Evolutionary conservation across 2,329 filamentous ascomycete species (phyloP), one percentile per base, ranked within the genome.

Genomic region (Dryadomyces sulphureus): DNA sequence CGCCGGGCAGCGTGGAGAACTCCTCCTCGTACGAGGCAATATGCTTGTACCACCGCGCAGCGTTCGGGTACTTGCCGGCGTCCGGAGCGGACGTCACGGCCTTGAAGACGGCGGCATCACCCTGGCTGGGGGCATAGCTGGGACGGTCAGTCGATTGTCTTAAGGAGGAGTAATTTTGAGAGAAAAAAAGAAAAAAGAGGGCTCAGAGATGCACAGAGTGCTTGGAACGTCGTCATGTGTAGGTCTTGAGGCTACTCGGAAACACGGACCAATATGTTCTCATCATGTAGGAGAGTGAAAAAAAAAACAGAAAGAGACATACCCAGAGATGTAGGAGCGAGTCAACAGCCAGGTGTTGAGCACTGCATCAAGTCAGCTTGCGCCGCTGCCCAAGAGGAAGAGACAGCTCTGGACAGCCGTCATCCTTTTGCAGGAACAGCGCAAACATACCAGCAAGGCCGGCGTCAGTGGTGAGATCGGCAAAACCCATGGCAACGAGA

Each of bases 11-110:
- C 54, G 80, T 84, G 60, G 83, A 74, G 73, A 96, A 96, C 68
- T 96, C 90, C 56, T 83, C 75, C 76, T 93, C 81, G 73, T 85
- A 94, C 58, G 84, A 84, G 65, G 84, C 79, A 63, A 95, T 86
- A 79, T 98, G 90, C 79, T 93, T 94, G 81, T 94, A 95, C 92
- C 92, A 98, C 68, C 92, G 84, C 63, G 86, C 87, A 62, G 84
- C 88, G 72, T 94, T 75, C 61, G 90, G 88, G 80, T 84, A 94
- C 75, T 94, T 94, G 66, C 75, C 73, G 60, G 83, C 77, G 56
- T 83, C 79, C 58, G 92, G 92, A 50, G 78, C 68, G 57, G 73
- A 68, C 61, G 74, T 80, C 65, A 95, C 67, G 60, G 84, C 84
- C 79, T 96, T 94, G 84, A 84, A 96, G 71, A 79, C 79, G 67